These are phyloP conservation scores for Xerocomus potaroensis DNA, from an alignment of 768 basidiomycete genomes.

Conservation along the genomic window DNA sequence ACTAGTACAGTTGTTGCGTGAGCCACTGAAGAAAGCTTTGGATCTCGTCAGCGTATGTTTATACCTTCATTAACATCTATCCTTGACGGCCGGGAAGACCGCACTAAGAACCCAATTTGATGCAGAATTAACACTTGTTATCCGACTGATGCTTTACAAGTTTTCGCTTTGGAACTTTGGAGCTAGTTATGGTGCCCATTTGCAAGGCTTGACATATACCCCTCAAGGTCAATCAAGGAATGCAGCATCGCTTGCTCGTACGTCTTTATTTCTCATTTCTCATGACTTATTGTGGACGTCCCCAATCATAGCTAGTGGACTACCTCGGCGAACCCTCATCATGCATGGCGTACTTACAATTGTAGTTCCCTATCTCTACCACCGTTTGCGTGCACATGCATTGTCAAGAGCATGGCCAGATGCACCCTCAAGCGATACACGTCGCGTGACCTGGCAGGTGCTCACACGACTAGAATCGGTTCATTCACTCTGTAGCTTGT, in stretches of 20 bases:
- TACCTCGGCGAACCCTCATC: conserved; percentile 57
- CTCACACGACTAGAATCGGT: conserved; percentile 65
- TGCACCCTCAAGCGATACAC: conserved; percentile 71
- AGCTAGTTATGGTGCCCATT: conserved; percentile 76
- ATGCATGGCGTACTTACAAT: conserved; percentile 72
- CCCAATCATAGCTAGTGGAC: conserved; percentile 49
- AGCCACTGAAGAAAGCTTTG: conserved; percentile 74
- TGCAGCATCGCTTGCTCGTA: conserved; percentile 19
- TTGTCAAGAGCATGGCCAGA: conserved; percentile 90
- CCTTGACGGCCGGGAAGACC: conserved; percentile 38
- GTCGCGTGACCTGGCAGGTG: conserved; percentile 68
- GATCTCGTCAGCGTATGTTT: conserved; percentile 59
- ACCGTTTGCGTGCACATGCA: conserved; percentile 67
- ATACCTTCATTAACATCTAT: background rate
- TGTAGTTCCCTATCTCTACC: conserved; percentile 73
- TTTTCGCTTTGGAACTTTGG: conserved; percentile 79
- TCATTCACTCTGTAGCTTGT: conserved; percentile 56
- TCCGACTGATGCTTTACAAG: conserved; percentile 73
- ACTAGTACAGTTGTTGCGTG: conserved; percentile 73
- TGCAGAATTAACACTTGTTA: conserved; percentile 67
- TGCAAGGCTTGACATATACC: conserved; percentile 72
- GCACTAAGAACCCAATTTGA: conserved; percentile 59
- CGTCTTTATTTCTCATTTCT: conserved; percentile 3
- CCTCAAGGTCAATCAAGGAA: conserved; percentile 10
- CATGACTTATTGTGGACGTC: background rate